A percentile compares a stretch with the other conserved stretches of the same genome.
Conservation (phyloP, 2,329 filamentous ascomycete species). For the Penicillium nordicum region DNA sequence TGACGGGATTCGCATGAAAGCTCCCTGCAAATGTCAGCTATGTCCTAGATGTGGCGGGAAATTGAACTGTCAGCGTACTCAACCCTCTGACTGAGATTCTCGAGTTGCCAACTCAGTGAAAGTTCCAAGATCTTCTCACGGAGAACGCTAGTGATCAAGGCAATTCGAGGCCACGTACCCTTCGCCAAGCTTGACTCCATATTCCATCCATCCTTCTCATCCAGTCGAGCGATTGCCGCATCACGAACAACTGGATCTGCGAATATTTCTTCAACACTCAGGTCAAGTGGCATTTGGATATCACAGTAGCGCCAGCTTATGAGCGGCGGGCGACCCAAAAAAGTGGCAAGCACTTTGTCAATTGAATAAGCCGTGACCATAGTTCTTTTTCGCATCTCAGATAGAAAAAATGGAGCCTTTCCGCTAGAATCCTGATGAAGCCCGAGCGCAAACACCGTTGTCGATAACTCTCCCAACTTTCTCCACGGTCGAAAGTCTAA, state of each 20-base stretch:
- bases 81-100: slow-evolving; percentile 16
- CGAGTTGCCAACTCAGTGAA: slow-evolving; percentile 17
- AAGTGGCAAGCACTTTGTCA: slow-evolving; percentile 31
- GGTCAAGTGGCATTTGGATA: slow-evolving; percentile 25
- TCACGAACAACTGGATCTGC: slow-evolving; percentile 5
- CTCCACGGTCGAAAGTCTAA: slow-evolving; percentile 46
- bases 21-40: slow-evolving; percentile 7
- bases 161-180: slow-evolving; percentile 9
- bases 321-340: slow-evolving; percentile 30
- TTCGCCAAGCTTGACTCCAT: slow-evolving; percentile 5
- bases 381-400: slow-evolving; percentile 25
- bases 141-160: slow-evolving; percentile 12
- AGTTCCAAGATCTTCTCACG: slow-evolving; percentile 24
- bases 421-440: slow-evolving; percentile 32
- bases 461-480: slow-evolving; percentile 44
- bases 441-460: slow-evolving; percentile 45
- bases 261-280: slow-evolving; percentile 27
- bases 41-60: too few relatives aligned
- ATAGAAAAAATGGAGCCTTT: slow-evolving; percentile 31
- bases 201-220: slow-evolving; percentile 11
- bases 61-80: slow-evolving; percentile 10
- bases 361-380: slow-evolving; percentile 26
- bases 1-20: slow-evolving; percentile 16
- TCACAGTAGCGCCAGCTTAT: slow-evolving; percentile 31
- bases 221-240: slow-evolving; percentile 9